A percentile compares a stretch with the other conserved stretches of the same genome.
Conservation (phyloP, 2,329 filamentous ascomycete genomes). For the Colletotrichum australisinense region DNA sequence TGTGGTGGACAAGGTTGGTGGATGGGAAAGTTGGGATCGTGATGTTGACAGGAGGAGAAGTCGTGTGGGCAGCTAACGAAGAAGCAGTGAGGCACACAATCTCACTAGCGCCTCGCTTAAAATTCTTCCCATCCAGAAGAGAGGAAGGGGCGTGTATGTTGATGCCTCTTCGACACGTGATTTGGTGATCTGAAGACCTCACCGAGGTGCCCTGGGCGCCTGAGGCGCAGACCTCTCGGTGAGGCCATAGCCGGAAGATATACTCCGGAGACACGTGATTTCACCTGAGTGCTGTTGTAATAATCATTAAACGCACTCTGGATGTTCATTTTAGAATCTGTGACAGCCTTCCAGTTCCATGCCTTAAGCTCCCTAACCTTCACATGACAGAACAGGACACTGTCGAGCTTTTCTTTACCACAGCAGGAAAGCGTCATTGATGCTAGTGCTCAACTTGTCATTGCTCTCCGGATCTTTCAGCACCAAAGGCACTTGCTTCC, state of each 20-base stretch:
- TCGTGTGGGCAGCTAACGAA: neutral
- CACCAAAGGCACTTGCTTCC: no score
- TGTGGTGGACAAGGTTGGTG: neutral
- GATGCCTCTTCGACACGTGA: conserved; percentile 13
- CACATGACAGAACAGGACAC: no score
- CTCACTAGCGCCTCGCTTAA: conserved; percentile 6
- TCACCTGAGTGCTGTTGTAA: neutral
- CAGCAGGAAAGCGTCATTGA: no score
- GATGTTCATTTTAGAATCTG: neutral
- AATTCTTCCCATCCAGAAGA: neutral
- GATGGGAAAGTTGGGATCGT: neutral
- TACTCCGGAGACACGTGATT: neutral
- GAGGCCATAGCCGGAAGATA: neutral
- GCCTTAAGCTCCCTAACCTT: no score
- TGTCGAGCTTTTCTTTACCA: no score
- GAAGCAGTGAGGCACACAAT: neutral
- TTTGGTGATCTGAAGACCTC: conserved; percentile 5
- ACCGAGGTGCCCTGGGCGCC: conserved; percentile 18
- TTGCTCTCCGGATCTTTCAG: no score
- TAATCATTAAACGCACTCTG: neutral
- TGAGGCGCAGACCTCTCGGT: neutral
- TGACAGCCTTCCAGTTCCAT: no score
- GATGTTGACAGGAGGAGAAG: neutral
- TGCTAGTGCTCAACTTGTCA: no score
- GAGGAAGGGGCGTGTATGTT: neutral